These are phyloP conservation scores for Ceratocystis destructans DNA, from an alignment of 2,329 filamentous ascomycete genomes.

Conservation along the genomic window DNA sequence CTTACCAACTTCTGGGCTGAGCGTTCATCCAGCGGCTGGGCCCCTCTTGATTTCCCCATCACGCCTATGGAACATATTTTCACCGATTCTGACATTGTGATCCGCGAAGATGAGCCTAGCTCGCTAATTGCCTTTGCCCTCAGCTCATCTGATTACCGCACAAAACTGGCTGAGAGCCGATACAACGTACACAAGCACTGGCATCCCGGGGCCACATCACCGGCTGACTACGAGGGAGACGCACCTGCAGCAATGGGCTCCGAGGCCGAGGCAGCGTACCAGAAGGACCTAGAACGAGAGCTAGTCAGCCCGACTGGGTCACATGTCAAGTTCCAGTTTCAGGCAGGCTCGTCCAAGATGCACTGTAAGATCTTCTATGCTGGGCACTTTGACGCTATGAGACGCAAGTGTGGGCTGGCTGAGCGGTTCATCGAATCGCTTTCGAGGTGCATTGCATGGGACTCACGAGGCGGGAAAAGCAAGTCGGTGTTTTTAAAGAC, in stretches of 20 bases:
- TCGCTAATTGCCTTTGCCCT: constrained; percentile 90
- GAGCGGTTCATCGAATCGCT: constrained; percentile 92
- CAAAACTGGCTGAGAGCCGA: constrained; percentile 55
- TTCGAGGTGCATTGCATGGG: constrained; percentile 92
- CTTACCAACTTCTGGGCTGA: constrained; percentile 98
- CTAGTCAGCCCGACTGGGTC: constrained; percentile 74
- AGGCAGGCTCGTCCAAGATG: constrained; percentile 84
- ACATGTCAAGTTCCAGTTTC: constrained; percentile 91
- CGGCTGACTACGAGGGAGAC: constrained; percentile 15
- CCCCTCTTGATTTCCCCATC: constrained; percentile 80
- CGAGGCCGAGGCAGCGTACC: constrained; percentile 33
- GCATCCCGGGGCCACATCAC: not conserved
- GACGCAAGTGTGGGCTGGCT: constrained; percentile 81
- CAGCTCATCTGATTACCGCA: constrained; percentile 72
- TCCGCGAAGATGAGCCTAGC: constrained; percentile 92
- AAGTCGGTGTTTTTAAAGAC: constrained; percentile 97
- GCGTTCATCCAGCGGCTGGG: constrained; percentile 88
- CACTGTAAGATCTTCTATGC: constrained; percentile 98
- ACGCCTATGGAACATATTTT: constrained; percentile 85
- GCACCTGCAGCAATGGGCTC: constrained; percentile 12
- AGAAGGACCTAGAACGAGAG: constrained; percentile 67
- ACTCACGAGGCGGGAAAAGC: constrained; percentile 94
- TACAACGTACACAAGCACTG: constrained; percentile 20
- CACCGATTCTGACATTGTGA: constrained; percentile 90
- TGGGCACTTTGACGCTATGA: constrained; percentile 90